These are phyloP conservation scores for Blastomyces gilchristii DNA, from an alignment of 2,329 filamentous ascomycete genomes.

Conservation along the genomic window DNA sequence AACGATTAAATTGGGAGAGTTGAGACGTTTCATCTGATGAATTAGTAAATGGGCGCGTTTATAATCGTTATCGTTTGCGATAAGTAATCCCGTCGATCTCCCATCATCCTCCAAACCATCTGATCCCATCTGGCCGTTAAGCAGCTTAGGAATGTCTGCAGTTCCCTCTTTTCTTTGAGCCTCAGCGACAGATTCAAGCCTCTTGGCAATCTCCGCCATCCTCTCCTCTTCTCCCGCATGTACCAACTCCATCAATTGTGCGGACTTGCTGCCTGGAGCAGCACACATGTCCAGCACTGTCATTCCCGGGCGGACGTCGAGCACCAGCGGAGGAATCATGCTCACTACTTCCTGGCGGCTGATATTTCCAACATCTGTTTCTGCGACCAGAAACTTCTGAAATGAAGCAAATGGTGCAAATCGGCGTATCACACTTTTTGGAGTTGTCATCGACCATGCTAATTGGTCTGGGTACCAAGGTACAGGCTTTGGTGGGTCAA, in stretches of 20 bases:
- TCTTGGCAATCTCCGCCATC: constrained; percentile 59
- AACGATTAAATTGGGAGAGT: constrained; percentile 90
- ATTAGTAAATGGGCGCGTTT: constrained; percentile 95
- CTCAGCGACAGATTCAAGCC: constrained; percentile 48
- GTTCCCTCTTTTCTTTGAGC: constrained; percentile 16
- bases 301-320: constrained; percentile 87
- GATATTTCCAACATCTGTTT: constrained; percentile 95
- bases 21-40: constrained; percentile 93
- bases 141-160: constrained; percentile 16
- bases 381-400: constrained; percentile 94
- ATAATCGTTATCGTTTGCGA: constrained; percentile 95
- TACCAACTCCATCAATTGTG: constrained; percentile 88
- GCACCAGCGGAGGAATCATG: constrained; percentile 93
- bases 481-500: constrained; percentile 72
- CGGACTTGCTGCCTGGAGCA: constrained; percentile 92
- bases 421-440: constrained; percentile 88
- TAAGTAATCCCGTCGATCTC: constrained; percentile 77
- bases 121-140: constrained; percentile 37
- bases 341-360: constrained; percentile 95
- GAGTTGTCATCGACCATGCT: constrained; percentile 96
- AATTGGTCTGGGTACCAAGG: constrained; percentile 91
- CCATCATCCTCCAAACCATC: constrained; percentile 63
- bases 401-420: constrained; percentile 91
- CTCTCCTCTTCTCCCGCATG: constrained; percentile 85
- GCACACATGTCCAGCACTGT: constrained; percentile 92